phyloP scores from a whole-genome alignment of 805 yeast species.

The Wickerhamomyces silvicola region DNA sequence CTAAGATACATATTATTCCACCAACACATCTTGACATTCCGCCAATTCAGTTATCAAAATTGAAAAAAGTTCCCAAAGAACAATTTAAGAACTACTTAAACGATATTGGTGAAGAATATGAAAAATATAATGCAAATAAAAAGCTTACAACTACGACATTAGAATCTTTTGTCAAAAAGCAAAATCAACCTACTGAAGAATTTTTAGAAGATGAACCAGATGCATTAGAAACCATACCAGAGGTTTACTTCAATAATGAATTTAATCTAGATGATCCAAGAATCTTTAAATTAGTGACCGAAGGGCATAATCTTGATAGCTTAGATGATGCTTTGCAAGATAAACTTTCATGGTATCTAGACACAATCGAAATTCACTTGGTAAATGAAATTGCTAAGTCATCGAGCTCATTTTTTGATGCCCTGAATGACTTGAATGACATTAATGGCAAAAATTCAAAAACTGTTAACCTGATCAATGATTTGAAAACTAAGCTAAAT shows the following conservation, averaged over 20 bases:
- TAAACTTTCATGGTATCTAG: conserved; percentile 73
- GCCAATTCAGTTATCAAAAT: conserved; percentile 56
- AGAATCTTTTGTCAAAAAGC: conserved; percentile 11
- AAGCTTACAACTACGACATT: conserved; percentile 32
- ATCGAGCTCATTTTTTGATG: conserved; percentile 77
- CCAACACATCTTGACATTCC: conserved; percentile 87
- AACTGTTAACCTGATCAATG: conserved; percentile 41
- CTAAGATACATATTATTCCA: conserved; percentile 43
- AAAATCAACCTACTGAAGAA: conserved; percentile 9
- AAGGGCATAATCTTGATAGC: conserved; percentile 43
- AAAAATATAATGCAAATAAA: conserved; percentile 35
- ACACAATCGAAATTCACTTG: conserved; percentile 74
- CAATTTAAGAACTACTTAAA: conserved; percentile 39
- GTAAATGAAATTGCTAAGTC: conserved; percentile 80
- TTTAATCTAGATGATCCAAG: conserved; percentile 88
- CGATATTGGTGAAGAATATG: conserved; percentile 38
- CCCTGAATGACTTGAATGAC: conserved; percentile 69
- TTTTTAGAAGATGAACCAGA: conserved; percentile 18
- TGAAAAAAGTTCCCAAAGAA: conserved; percentile 37
- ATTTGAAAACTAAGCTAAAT: conserved; percentile 40
- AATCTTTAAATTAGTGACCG: conserved; percentile 68
- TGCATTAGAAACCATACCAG: conserved; percentile 49
- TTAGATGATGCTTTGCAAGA: conserved; percentile 63
- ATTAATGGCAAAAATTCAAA: conserved; percentile 49
- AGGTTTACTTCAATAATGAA: conserved; percentile 55